A percentile compares a stretch with the other conserved stretches of the same genome.
Evolutionary conservation across 2,329 filamentous ascomycete species (phyloP).

Genomic region (Curvularia sp.): DNA sequence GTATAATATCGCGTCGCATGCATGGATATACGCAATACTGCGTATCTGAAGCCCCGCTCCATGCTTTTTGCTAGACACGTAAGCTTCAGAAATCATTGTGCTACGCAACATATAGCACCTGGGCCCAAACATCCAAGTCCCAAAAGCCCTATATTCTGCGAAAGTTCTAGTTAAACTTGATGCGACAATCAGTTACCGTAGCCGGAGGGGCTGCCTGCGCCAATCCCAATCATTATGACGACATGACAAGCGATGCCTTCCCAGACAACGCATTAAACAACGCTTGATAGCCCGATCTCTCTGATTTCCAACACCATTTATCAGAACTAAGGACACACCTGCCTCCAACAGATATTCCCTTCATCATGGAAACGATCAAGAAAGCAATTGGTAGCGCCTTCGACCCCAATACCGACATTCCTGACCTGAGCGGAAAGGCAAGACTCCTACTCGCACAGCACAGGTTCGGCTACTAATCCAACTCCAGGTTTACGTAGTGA

Average conservation of each 20-base stretch:
- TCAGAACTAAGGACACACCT: background rate
- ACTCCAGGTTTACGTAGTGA: slow-evolving; percentile 55
- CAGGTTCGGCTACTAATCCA: background rate
- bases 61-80: background rate
- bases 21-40: background rate
- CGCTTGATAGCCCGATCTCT: background rate
- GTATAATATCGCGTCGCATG: background rate
- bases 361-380: slow-evolving; percentile 37
- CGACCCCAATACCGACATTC: slow-evolving; percentile 52
- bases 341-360: background rate
- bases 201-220: slow-evolving; percentile 2
- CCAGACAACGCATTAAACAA: background rate
- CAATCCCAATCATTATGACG: slow-evolving; percentile 24
- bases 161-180: background rate
- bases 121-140: fast-evolving
- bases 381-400: slow-evolving; percentile 32
- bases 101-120: background rate
- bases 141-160: background rate
- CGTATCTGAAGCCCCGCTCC: background rate
- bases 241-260: slow-evolving; percentile 18
- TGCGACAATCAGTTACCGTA: background rate
- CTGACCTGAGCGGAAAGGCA: slow-evolving; percentile 51
- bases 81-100: background rate
- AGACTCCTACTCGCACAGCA: background rate
- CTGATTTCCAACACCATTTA: background rate